These are phyloP conservation scores for Carex littledalei DNA, from an alignment of 176 grass and related monocot species.

Conservation along the genomic window DNA sequence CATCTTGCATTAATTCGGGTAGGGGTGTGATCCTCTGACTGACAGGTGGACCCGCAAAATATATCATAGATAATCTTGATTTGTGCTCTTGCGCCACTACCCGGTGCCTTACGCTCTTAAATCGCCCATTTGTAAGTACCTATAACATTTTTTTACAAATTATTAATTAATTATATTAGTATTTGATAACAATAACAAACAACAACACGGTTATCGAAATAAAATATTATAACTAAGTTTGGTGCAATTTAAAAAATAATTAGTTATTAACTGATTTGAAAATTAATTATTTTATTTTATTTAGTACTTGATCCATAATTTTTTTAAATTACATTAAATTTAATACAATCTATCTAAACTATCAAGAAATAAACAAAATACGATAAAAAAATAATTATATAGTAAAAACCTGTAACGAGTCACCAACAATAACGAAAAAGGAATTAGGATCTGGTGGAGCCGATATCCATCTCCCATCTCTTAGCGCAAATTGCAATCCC, in stretches of 20 bases:
- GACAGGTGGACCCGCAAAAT: conserved; percentile 64
- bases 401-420: conserved; percentile 54
- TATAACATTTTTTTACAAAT: not conserved
- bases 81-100: conserved; percentile 53
- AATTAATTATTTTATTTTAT: not conserved
- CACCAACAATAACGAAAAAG: conserved; percentile 82
- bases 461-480: conserved; percentile 56
- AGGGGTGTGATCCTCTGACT: conserved; percentile 55
- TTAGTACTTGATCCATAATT: not conserved
- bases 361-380: no score
- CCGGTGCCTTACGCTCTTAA: conserved; percentile 67
- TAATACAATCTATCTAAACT: not conserved
- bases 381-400: not conserved
- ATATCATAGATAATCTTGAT: conserved; percentile 75
- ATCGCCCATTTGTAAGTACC: conserved; percentile 75
- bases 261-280: no score
- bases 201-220: not conserved
- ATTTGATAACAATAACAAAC: no score
- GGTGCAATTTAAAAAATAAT: no score
- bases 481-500: conserved; percentile 65
- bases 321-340: not conserved
- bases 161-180: no score
- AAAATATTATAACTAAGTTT: not conserved
- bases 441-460: conserved; percentile 55
- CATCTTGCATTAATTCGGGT: conserved; percentile 48